Percentiles rank a stretch among this genome's conserved stretches.
Conservation (phyloP, 345 rosid species). For the Camelina laxa region DNA sequence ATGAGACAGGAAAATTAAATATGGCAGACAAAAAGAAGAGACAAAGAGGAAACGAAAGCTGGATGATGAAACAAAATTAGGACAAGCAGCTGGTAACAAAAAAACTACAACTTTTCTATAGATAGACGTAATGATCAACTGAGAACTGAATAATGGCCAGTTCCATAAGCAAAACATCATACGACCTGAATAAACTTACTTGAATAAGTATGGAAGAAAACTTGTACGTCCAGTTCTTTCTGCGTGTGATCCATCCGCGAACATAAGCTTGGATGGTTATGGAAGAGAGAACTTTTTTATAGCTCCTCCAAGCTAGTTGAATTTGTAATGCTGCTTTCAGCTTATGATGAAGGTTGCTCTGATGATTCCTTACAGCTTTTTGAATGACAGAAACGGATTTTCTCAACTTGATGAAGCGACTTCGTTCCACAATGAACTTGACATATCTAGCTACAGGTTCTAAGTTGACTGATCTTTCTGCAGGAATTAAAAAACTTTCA, state of each 20-base stretch:
- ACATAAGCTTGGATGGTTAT: conserved; percentile 61
- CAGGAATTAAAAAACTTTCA: conserved; percentile 30
- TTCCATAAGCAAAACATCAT: not conserved
- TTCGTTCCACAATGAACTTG: conserved; percentile 57
- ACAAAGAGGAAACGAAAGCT: conserved; percentile 11
- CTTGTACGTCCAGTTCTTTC: conserved; percentile 39
- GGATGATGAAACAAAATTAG: not conserved
- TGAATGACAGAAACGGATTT: conserved; percentile 60
- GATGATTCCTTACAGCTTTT: conserved; percentile 57
- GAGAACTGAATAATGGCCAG: conserved; percentile 21
- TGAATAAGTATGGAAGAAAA: conserved; percentile 55
- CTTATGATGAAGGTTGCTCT: conserved; percentile 38
- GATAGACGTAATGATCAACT: not conserved
- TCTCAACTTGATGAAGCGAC: conserved; percentile 52
- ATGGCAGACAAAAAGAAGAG: conserved; percentile 12
- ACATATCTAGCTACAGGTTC: conserved; percentile 46
- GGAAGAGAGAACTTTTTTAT: conserved; percentile 53
- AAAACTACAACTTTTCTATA: not conserved
- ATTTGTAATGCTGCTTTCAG: conserved; percentile 56
- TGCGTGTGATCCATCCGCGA: conserved; percentile 65
- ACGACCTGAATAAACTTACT: conserved; percentile 49
- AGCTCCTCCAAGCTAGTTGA: conserved; percentile 65
- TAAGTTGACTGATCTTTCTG: conserved; percentile 47
- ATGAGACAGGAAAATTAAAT: not conserved
- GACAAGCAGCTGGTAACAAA: not conserved